These are phyloP conservation scores for Sanguinoderma infundibulare DNA, from an alignment of 1,284 basidiomycete genomes.

Conservation along the genomic window DNA sequence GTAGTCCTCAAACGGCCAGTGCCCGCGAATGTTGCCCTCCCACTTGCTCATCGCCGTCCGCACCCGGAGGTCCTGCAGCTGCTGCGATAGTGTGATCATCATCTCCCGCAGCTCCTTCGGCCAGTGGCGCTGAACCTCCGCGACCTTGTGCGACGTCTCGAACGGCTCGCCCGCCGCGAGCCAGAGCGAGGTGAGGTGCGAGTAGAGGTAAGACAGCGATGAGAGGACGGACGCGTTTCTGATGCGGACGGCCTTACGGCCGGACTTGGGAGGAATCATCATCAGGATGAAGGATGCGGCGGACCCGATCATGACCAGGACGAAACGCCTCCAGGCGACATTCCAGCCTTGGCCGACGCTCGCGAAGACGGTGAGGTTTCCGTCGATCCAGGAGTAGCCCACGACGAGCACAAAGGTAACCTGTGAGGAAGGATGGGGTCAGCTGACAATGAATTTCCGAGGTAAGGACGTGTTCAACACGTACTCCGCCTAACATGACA, in stretches of 20 bases:
- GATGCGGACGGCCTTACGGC: conserved; percentile 51
- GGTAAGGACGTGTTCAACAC: conserved; percentile 14
- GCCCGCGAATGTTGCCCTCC: conserved; percentile 53
- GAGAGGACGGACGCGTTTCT: conserved; percentile 47
- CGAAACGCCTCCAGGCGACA: conserved; percentile 57
- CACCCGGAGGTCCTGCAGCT: conserved; percentile 41
- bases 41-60: conserved; percentile 48
- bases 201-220: conserved; percentile 45
- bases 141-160: conserved; percentile 16
- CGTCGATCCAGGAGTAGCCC: conserved; percentile 69
- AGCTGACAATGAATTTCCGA: neutral
- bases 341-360: conserved; percentile 58
- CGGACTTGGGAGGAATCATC: conserved; percentile 55
- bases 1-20: conserved; percentile 56
- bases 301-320: conserved; percentile 51
- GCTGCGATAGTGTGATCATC: conserved; percentile 39
- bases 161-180: conserved; percentile 33
- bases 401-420: conserved; percentile 50
- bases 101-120: conserved; percentile 35
- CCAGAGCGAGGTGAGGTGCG: conserved; percentile 50
- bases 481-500: conserved; percentile 42
- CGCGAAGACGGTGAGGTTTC: conserved; percentile 46
- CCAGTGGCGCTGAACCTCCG: conserved; percentile 24
- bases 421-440: conserved; percentile 28
- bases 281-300: conserved; percentile 52